Base-by-base conservation (phyloP, 257 asterid species). In the Scutellaria barbata region DNA sequence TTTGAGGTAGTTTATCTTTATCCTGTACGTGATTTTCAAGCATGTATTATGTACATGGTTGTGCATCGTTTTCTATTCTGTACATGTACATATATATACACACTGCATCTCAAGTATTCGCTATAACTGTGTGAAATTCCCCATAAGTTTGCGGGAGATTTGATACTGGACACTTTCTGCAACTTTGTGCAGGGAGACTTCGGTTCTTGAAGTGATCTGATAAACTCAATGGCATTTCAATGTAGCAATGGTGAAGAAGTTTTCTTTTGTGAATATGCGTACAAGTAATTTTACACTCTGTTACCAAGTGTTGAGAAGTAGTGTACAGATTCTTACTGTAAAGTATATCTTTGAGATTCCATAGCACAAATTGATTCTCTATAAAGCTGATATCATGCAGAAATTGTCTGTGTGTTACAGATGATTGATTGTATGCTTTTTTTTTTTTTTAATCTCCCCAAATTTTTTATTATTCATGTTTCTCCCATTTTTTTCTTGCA, bases 321-420 rank as follows among this genome's bases (percentile, higher is more conserved):
- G 17, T 75, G 83, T 79, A 79, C 66, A 79, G 61, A 65, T 59
- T 43, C 55, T 51, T 59, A 58, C 37, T 65, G 58, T 65, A 30
- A 70, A 52, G 72, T 55, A 52, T 10, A 52, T 56, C 50, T 25
- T 41, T 69, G 39, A 68, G 52, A 72, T 72, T 63, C 39, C 46
- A 42, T 33, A 45, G 59, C 73, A 40, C 12, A 59, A 40, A 48
- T 41, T 18, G 43, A 12, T 68, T 52, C 54, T 50, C 71, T 0
- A 8, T 37, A 3, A 22, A 65, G 70, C 20, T 62, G 41, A 30
- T 11, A 47, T 7, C 22, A 40, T 69, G 71, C 69, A 50, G 16
- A 33, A 54, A 20, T 9, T 20, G 10, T 20, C 35, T 30, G 5
- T 30, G 35, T 30, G 35, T 30, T 30, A 30, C 35, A 30, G 35